Base-by-base conservation (phyloP, 495 filamentous ascomycete species). In the Pseudomonodictys pantanalensis region DNA sequence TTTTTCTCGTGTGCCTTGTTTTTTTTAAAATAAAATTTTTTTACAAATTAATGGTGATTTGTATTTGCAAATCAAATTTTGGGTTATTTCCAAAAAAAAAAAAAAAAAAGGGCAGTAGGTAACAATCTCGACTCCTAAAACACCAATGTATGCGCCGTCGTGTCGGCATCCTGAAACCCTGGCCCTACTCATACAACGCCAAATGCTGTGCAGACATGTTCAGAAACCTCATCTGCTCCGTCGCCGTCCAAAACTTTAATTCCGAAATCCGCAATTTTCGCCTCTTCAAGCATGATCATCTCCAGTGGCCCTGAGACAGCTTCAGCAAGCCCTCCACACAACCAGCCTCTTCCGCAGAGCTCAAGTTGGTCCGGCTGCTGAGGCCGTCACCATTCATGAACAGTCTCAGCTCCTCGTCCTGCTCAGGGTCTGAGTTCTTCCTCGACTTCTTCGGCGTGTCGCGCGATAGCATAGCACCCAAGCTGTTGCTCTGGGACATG, bases 261-360 rank as follows among this genome's bases (percentile, higher is more conserved):
- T 9, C 33, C 33, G n/a, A 38, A n/a, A 47, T 47, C 44, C 12
- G 20, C 44, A 47, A 15, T 15, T 15, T 41, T n/a, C 38, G 7
- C 32, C 3, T 41, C 38, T 3, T 41, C 38, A 47, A 47, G 24
- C 29, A n/a, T n/a, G n/a, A n/a, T 57, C 49, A 68, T 43, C 60
- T 55, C 65, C 65, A 68, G 38, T 68, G 56, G 2, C 60, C 65
- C 43, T 63, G 64, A 42, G 59, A 63, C 56, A 68, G 43, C 24
- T 60, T 63, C 52, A 68, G 47, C 50, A 68, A 48, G 3, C 65
- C 60, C 41, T 68, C 60, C 24, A 68, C 60, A 54, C 65, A 68
- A 0, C 60, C 65, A 8, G 55, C 39, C 52, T 68, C 65, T 44
- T 68, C 65, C 10, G 59, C 65, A 15, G 43, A 46, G 25, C 33